Evolutionary conservation across 352 stramenopile species (phyloP).

Genomic region (Phytopythium aichiense): DNA sequence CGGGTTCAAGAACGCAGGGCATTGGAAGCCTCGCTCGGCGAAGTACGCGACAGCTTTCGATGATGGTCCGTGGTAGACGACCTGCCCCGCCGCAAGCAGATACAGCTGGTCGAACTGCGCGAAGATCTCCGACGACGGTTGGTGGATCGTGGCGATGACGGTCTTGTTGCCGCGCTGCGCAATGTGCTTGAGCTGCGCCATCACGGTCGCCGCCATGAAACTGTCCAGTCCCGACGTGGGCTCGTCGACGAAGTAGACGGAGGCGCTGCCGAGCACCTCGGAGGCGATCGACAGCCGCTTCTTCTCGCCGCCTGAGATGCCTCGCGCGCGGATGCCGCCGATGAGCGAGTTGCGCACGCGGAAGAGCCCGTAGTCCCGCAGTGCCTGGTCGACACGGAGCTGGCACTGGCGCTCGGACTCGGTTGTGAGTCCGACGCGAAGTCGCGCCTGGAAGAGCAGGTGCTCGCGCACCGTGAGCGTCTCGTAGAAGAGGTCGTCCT

Average conservation of each 20-base stretch:
- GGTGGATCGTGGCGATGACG: slow-evolving; percentile 85
- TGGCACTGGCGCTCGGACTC: slow-evolving; percentile 14
- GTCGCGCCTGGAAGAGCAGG: slow-evolving; percentile 73
- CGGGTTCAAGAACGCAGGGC: slow-evolving; percentile 41
- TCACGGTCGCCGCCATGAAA: slow-evolving; percentile 38
- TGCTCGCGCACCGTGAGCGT: slow-evolving; percentile 89
- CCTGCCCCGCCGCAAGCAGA: slow-evolving; percentile 30
- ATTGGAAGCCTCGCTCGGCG: slow-evolving; percentile 21
- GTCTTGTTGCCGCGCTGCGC: slow-evolving; percentile 62
- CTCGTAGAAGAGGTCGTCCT: slow-evolving; percentile 86
- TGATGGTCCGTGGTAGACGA: slow-evolving; percentile 39
- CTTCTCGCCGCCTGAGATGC: slow-evolving; percentile 70
- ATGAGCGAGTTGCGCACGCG: slow-evolving; percentile 42
- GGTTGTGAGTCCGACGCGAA: slow-evolving; percentile 44
- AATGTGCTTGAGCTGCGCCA: slow-evolving; percentile 44
- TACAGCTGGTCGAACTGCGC: slow-evolving; percentile 41
- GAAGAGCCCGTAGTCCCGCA: slow-evolving; percentile 42
- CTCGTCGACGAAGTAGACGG: slow-evolving; percentile 80
- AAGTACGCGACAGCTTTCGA: slow-evolving; percentile 38
- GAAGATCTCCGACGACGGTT: slow-evolving; percentile 55
- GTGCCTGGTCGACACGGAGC: slow-evolving; percentile 27
- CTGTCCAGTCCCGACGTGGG: slow-evolving; percentile 56
- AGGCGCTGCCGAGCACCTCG: slow-evolving; percentile 68
- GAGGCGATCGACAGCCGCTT: slow-evolving; percentile 78
- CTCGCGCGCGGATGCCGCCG: slow-evolving; percentile 27